These are phyloP conservation scores for Naegleria fowleri DNA, from an alignment of 208 protist species.

Conservation along the genomic window DNA sequence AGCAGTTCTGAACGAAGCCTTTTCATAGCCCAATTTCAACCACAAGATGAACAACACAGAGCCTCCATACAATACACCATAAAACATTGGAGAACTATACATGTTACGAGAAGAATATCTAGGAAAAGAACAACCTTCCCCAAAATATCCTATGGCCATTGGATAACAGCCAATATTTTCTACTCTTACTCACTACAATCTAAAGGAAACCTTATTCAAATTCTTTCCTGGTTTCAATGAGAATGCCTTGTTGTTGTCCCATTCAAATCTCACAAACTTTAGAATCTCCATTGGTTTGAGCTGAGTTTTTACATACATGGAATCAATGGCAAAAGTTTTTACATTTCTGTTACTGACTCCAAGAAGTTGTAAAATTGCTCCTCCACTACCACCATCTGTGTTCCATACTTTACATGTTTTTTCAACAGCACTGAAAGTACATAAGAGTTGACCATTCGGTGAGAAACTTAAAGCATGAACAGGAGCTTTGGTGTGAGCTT, in stretches of 20 bases:
- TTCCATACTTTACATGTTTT: slow-evolving; percentile 21
- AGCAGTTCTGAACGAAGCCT: too few species aligned
- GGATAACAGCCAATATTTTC: too few species aligned
- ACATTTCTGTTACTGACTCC: not conserved
- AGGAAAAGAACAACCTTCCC: too few species aligned
- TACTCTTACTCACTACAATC: too few species aligned
- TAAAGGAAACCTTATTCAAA: slow-evolving; percentile 15
- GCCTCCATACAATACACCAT: too few species aligned
- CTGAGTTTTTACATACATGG: not conserved
- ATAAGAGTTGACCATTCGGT: not conserved
- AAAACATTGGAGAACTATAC: too few species aligned
- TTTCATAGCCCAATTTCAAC: too few species aligned
- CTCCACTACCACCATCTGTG: slow-evolving; percentile 9
- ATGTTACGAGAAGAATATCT: too few species aligned
- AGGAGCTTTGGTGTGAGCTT: slow-evolving; percentile 10
- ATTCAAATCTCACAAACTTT: slow-evolving; percentile 18
- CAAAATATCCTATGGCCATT: too few species aligned
- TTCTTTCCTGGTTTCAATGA: slow-evolving; percentile 20
- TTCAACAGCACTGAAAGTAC: not conserved
- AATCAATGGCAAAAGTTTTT: not conserved
- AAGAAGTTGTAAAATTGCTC: not conserved
- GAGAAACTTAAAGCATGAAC: not conserved
- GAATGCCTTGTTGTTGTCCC: not conserved
- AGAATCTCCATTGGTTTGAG: slow-evolving; percentile 9
- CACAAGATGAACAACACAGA: too few species aligned